These are phyloP conservation scores for Omphalotus olearius DNA, from an alignment of 1,284 basidiomycete genomes.

Conservation along the genomic window DNA sequence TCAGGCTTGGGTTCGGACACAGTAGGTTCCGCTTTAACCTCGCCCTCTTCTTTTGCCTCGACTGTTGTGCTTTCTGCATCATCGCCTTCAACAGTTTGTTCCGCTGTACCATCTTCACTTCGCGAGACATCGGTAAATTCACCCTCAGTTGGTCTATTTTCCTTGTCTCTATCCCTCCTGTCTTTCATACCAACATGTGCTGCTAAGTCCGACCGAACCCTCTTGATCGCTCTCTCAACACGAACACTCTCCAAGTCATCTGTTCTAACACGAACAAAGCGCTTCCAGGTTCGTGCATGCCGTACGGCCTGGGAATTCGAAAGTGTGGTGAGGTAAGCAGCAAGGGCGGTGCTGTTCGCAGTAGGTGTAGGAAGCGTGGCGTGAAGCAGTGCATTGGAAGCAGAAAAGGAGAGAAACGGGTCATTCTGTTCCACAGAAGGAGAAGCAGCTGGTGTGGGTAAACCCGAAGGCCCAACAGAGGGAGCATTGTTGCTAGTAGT, in stretches of 20 bases:
- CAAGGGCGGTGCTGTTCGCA: constrained; percentile 61
- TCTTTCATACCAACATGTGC: constrained; percentile 45
- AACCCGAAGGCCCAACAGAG: constrained; percentile 25
- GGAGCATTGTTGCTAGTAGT: not conserved
- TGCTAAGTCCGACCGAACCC: constrained; percentile 80
- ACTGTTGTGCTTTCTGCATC: constrained; percentile 10
- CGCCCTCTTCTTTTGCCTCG: constrained; percentile 15
- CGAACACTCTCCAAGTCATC: constrained; percentile 86
- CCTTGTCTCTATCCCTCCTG: constrained; percentile 1
- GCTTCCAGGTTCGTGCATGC: constrained; percentile 71
- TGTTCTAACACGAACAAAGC: constrained; percentile 79
- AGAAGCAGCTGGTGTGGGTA: constrained; percentile 35
- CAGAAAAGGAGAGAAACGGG: constrained; percentile 49
- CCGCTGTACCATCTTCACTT: constrained; percentile 24
- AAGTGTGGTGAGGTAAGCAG: constrained; percentile 74
- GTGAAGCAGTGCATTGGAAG: constrained; percentile 21
- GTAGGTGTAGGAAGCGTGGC: constrained; percentile 28
- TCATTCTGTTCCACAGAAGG: constrained; percentile 55
- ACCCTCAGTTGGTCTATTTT: constrained; percentile 27
- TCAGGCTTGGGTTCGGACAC: constrained; percentile 8
- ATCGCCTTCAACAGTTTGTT: constrained; percentile 20
- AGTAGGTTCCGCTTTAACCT: constrained; percentile 9
- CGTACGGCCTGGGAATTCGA: constrained; percentile 65
- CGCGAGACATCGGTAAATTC: not conserved
- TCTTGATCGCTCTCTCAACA: constrained; percentile 83